Percentiles rank a stretch among this genome's conserved stretches.
Evolutionary conservation across 139 green algal species (phyloP).

Genomic region (Coelastrella sp.): DNA sequence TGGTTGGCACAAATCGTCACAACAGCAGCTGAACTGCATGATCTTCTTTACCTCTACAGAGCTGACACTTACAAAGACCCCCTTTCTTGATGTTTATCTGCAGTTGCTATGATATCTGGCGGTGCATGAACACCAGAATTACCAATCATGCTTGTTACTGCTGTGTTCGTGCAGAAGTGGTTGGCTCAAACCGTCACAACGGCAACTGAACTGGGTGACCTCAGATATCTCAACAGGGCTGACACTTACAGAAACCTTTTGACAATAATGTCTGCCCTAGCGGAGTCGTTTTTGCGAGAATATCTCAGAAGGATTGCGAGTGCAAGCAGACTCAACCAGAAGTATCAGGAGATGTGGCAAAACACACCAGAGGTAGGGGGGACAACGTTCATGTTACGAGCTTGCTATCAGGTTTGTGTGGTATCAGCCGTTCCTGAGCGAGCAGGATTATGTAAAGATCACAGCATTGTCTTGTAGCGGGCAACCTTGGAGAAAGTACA

Average conservation of each 20-base stretch:
- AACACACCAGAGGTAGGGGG: not conserved
- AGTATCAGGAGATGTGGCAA: not conserved
- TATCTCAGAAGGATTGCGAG: constrained; percentile 5
- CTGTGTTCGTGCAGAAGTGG: not conserved
- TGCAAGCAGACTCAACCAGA: constrained; percentile 8
- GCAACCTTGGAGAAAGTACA: too few relatives aligned
- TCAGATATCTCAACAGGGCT: not conserved
- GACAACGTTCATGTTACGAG: not conserved
- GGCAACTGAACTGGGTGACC: not conserved
- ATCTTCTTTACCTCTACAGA: too few relatives aligned
- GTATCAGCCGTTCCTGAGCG: too few relatives aligned
- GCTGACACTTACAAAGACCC: too few relatives aligned
- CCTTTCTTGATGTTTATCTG: too few relatives aligned
- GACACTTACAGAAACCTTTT: not conserved
- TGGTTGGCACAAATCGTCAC: too few relatives aligned
- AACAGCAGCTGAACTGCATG: too few relatives aligned
- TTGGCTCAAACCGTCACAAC: not conserved
- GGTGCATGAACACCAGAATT: not conserved
- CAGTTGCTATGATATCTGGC: not conserved
- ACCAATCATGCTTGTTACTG: not conserved
- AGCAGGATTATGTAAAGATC: too few relatives aligned
- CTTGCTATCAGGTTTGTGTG: not conserved
- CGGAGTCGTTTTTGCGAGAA: constrained; percentile 8
- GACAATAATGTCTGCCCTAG: not conserved
- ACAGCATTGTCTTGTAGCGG: too few relatives aligned